Base-by-base conservation (phyloP, 441 rosid genomes). In the Viola pubescens region DNA sequence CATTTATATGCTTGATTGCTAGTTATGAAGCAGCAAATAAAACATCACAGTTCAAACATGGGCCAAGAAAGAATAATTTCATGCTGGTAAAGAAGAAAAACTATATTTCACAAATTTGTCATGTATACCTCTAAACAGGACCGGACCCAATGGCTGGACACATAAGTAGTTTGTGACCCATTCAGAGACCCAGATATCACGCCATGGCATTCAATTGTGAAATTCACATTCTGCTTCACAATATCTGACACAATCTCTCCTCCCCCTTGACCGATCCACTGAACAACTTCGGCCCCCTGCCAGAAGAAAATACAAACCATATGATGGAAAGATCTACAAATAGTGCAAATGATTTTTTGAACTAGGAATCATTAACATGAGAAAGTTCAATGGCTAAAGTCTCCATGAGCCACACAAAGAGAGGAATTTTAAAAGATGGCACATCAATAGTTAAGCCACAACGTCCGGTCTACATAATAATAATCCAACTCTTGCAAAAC, bases 121-220 rank as follows among this genome's bases (percentile, higher is more conserved):
- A 60, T 47, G 48, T 54, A 48, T 82, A 94, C 97, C 97, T 91
- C 89, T 75, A 88, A 77, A 79, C 97, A 94, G 77, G 91, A 88
- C 58, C 85, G 81, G 71, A 91, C 75, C 99, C 99, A 94, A 50
- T 94, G 99, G 75, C 89, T 88, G 55, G 99, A 94, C 56, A 94
- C 89, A 80, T 56, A 77, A 57, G 73, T 82, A 73, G 75, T 80
- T 51, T 66, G 58, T 40, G 66, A 37, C 69, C 48, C 68, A 64
- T 59, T 63, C 48, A 60, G 61, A 69, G 73, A 59, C 52, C 60
- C 56, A 39, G 77, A 70, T 68, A 71, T 68, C 73, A 61, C 52
- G 44, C 98, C 97, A 79, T 94, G 98, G 73, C 92, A 78, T 60
- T 94, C 96, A 38, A 94, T 67, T 19, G 80, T 82, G 73, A 82